A percentile compares a stretch with the other conserved stretches of the same genome.
phyloP scores from a whole-genome alignment of 192 early-diverging fungal genomes.

The Cladochytrium replicatum region DNA sequence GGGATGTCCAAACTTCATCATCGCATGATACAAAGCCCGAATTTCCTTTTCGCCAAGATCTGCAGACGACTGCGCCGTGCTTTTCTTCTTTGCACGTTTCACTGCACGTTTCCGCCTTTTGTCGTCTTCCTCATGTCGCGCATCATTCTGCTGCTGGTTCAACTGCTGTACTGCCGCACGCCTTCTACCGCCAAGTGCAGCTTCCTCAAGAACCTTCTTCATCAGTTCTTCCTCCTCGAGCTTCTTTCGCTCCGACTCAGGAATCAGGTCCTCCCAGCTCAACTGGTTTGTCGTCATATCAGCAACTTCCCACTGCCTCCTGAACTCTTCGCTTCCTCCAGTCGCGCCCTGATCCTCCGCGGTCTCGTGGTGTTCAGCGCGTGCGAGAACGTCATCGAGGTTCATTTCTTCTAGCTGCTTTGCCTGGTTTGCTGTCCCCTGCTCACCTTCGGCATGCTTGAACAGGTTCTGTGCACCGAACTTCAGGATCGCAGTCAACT shows the following conservation, averaged over 20 bases:
- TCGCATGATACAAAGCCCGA: conserved; percentile 64
- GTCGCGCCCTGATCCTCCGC: conserved; percentile 35
- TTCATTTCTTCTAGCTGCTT: conserved; percentile 88
- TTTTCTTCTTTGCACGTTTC: conserved; percentile 18
- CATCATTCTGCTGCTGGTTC: too few species aligned
- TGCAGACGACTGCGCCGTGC: conserved; percentile 14
- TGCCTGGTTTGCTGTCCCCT: conserved; percentile 17
- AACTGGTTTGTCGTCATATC: conserved; percentile 68
- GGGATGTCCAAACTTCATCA: conserved; percentile 77
- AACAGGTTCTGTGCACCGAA: conserved; percentile 99
- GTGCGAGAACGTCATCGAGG: conserved; percentile 91
- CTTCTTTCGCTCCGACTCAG: conserved; percentile 68
- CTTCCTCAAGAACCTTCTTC: too few species aligned
- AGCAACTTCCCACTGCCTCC: conserved; percentile 86
- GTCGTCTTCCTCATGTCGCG: too few species aligned
- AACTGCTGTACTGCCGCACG: too few species aligned
- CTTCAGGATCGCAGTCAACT: conserved; percentile 90
- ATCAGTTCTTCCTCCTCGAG: conserved; percentile 58
- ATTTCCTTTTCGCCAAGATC: conserved; percentile 70
- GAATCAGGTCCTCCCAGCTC: conserved; percentile 95
- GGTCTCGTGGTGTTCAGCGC: conserved; percentile 86
- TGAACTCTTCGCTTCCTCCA: conserved; percentile 81
- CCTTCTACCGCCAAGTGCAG: too few species aligned
- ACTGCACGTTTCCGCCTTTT: conserved; percentile 3
- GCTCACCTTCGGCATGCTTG: conserved; percentile 53